Conservation (phyloP, 1,139 yeast species). For the Diutina ranongensis region DNA sequence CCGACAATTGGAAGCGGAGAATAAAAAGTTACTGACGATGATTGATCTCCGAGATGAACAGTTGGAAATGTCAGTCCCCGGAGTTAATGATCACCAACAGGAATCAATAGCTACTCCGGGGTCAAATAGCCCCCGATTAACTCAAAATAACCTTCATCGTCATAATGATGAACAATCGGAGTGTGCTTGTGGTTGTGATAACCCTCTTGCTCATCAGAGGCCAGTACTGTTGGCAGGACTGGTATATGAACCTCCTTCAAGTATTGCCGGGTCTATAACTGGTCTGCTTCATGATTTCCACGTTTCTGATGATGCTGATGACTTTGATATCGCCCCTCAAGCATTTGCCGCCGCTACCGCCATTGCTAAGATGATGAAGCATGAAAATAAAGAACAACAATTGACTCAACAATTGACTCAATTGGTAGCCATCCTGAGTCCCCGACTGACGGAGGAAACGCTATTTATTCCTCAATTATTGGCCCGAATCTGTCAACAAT, state of each 20-base stretch:
- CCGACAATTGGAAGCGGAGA: conserved; percentile 33
- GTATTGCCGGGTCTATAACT: not conserved
- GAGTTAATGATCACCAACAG: not conserved
- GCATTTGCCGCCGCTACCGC: conserved; percentile 68
- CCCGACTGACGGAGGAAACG: conserved; percentile 70
- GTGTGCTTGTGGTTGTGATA: conserved; percentile 5
- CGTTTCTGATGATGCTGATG: conserved; percentile 8
- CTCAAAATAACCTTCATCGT: not conserved
- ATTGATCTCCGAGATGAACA: conserved; percentile 55
- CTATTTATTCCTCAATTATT: conserved; percentile 59
- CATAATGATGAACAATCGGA: not conserved
- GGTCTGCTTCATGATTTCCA: not conserved
- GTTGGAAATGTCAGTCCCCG: conserved; percentile 15
- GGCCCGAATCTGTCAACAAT: conserved; percentile 55
- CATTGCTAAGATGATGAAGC: conserved; percentile 40
- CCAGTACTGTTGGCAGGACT: conserved; percentile 3
- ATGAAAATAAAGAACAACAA: conserved; percentile 24
- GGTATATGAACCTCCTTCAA: not conserved
- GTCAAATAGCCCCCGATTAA: not conserved
- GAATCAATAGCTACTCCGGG: not conserved
- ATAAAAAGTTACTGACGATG: conserved; percentile 30
- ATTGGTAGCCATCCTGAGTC: conserved; percentile 61
- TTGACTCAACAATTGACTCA: conserved; percentile 38
- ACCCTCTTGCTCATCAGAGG: not conserved
- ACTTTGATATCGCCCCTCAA: conserved; percentile 52